Evolutionary conservation across 1,284 basidiomycete genomes (phyloP).

Genomic region (Cutaneotrichosporon spelunceum): DNA sequence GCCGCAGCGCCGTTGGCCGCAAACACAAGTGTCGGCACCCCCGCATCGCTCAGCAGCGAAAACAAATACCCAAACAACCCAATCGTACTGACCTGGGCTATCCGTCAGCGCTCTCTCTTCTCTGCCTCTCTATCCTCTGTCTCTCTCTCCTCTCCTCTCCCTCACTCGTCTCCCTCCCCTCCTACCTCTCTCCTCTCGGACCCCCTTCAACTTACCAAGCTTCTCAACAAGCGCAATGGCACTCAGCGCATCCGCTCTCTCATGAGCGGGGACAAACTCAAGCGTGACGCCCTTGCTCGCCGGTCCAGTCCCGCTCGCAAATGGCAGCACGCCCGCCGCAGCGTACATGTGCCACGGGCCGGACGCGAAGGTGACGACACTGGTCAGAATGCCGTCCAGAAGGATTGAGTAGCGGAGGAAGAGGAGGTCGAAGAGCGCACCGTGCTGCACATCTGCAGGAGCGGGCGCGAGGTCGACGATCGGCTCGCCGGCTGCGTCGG

Average conservation of each 20-base stretch:
- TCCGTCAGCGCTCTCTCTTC: conserved; percentile 23
- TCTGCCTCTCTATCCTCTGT: no score
- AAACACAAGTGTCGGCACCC: conserved; percentile 37
- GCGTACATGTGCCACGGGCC: conserved; percentile 45
- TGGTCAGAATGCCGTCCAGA: conserved; percentile 45
- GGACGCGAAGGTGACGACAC: conserved; percentile 27
- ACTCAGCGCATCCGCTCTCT: conserved; percentile 42
- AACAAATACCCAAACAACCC: conserved; percentile 42
- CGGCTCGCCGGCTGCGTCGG: conserved; percentile 25
- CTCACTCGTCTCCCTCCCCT: no score
- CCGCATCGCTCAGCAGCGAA: conserved; percentile 33
- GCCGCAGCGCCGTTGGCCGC: conserved; percentile 41
- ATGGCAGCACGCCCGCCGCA: conserved; percentile 46
- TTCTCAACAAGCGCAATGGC: conserved; percentile 50
- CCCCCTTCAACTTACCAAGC: conserved; percentile 28
- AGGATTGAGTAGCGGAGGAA: conserved; percentile 48
- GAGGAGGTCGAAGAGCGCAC: conserved; percentile 43
- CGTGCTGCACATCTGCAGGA: conserved; percentile 26
- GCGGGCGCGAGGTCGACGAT: conserved; percentile 21
- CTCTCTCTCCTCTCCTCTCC: no score
- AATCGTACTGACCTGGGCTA: conserved; percentile 36
- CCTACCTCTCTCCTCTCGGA: no score
- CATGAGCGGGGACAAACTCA: conserved; percentile 41
- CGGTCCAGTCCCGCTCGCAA: conserved; percentile 48
- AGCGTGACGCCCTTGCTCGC: conserved; percentile 49